Base-by-base conservation (phyloP, 371 early-diverging fungal species). In the Sporodiniella umbellata region DNA sequence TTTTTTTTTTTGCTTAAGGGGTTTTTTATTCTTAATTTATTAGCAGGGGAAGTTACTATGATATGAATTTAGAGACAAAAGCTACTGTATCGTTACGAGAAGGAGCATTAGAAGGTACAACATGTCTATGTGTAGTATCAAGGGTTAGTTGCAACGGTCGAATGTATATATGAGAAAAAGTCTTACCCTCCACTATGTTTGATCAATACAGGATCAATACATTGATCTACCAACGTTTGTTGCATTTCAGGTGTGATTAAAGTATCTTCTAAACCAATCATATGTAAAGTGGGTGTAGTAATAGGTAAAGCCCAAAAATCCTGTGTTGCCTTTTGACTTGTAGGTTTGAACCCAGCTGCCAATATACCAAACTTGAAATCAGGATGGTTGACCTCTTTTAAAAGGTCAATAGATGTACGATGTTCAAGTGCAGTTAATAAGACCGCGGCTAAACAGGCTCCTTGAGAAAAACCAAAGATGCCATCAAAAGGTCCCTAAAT, bases 381-480 rank as follows among this genome's bases (percentile, higher is more conserved):
- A 3, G 71, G 71, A 47, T 78, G 78, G 0, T 44, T 44, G 48
- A 73, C 66, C 17, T 70, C 66, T 2, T 54, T 49, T 8, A 75
- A 54, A 8, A 70, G 49, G 25, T 71, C 71, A 22, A 50, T 35
- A 25, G 59, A 17, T 11, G 42, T 31, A 22, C 68, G 63, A 14
- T 72, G 47, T 39, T 77, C 73, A 19, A 87, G 50, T 24, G 78
- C 53, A 11, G 70, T 59, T 10, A 74, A 62, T 42, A 88, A 42
- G 3, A 85, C 52, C 11, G 85, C 80, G 5, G 89, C 85, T 64
- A 86, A 70, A 21, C 85, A 75, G 2, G 87, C 87, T 22, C 77
- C 77, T 59, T 89, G 89, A 8, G 86, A 85, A 57, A 89, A 89
- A 5, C 89, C 89, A 56, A 89, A 68, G 4, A 89, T 70, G 22